Evolutionary conservation across 352 stramenopile genomes (phyloP).

Genomic region (Aphanomyces stellatus): DNA sequence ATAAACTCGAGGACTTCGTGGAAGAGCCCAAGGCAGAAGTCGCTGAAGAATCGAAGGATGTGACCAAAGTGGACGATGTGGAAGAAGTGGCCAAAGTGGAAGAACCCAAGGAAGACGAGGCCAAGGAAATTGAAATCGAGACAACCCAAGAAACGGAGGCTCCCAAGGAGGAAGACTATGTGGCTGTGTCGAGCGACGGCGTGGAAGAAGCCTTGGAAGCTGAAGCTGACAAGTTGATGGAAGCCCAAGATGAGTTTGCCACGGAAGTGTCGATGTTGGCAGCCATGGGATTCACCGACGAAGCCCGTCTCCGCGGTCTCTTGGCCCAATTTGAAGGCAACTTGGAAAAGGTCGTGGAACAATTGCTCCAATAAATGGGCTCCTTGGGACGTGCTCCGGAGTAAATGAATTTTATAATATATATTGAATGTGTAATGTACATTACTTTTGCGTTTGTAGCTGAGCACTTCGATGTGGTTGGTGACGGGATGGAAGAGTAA

Average conservation of each 20-base stretch:
- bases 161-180: background rate
- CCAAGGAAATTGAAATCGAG: background rate
- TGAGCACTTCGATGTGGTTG: too few species aligned
- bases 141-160: background rate
- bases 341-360: slow-evolving; percentile 53
- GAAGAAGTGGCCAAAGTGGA: background rate
- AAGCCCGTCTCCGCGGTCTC: slow-evolving; percentile 40
- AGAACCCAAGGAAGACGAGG: background rate
- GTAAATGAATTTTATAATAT: too few species aligned
- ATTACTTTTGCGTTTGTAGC: too few species aligned
- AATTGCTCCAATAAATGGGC: slow-evolving; percentile 7
- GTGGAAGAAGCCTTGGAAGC: slow-evolving; percentile 18
- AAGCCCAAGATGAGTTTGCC: slow-evolving; percentile 41
- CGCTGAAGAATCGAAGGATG: background rate
- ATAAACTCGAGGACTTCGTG: background rate
- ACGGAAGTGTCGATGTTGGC: slow-evolving; percentile 36
- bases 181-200: background rate
- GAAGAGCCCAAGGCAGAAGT: background rate
- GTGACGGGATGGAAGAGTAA: too few species aligned
- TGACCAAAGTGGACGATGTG: background rate
- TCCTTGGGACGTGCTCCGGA: background rate
- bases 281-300: slow-evolving; percentile 69
- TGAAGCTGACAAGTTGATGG: slow-evolving; percentile 22
- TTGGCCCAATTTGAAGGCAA: slow-evolving; percentile 51
- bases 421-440: too few species aligned